phyloP scores from a whole-genome alignment of 345 rosid genomes.

The Geranium brycei region DNA sequence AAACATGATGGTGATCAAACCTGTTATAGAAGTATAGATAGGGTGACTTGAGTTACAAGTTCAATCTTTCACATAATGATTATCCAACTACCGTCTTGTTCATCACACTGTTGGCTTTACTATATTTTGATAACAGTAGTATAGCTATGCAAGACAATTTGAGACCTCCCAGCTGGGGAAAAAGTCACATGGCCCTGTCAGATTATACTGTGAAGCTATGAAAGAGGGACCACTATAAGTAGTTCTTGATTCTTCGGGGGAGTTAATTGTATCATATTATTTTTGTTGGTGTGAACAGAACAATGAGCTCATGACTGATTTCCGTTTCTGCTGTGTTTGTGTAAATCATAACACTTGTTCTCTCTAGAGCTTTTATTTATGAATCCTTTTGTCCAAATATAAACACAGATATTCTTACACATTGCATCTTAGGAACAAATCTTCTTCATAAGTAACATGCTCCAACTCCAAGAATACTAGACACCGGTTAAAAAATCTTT shows the following conservation, averaged over 20 bases:
- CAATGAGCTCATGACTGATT: conserved; percentile 3
- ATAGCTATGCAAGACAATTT: background rate
- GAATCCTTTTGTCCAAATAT: too few relatives aligned
- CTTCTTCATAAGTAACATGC: too few relatives aligned
- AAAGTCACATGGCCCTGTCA: background rate
- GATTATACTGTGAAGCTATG: background rate
- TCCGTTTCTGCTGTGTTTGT: conserved; percentile 1
- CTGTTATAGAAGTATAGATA: background rate
- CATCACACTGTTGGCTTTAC: background rate
- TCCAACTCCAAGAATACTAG: too few relatives aligned
- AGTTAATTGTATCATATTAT: background rate
- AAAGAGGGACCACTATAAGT: background rate
- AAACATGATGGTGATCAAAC: background rate
- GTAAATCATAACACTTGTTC: background rate
- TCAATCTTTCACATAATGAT: background rate
- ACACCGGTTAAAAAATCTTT: too few relatives aligned
- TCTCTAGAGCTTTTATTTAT: too few relatives aligned
- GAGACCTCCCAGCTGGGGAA: background rate
- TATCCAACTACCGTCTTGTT: background rate
- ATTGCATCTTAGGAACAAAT: too few relatives aligned
- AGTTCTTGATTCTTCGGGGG: background rate
- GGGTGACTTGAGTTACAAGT: too few relatives aligned
- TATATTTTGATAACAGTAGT: background rate
- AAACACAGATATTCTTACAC: too few relatives aligned
- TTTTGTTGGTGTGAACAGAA: conserved; percentile 3